A percentile compares a stretch with the other conserved stretches of the same genome.
phyloP scores from a whole-genome alignment of 805 yeast genomes.

The Candida easanensis region DNA sequence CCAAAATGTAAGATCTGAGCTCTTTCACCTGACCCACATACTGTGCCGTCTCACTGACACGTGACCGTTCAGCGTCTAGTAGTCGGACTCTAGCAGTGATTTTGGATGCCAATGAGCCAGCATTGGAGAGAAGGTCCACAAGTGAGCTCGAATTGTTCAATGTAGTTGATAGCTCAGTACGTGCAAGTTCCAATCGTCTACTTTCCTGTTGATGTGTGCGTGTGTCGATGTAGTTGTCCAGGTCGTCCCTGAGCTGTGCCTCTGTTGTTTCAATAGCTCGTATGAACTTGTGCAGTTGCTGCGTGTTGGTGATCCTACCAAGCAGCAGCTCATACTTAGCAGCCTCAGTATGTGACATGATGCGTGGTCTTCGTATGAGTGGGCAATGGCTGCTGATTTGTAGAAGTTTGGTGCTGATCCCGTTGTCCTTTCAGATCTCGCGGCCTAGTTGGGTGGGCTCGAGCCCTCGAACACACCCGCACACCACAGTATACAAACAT shows the following conservation, averaged over 20 bases:
- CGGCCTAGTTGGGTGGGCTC: too few species aligned
- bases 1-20: conserved; percentile 63
- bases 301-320: conserved; percentile 20
- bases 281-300: conserved; percentile 26
- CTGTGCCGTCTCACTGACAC: conserved; percentile 57
- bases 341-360: conserved; percentile 3
- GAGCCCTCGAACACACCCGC: background rate
- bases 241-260: conserved; percentile 21
- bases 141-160: conserved; percentile 55
- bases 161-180: conserved; percentile 64
- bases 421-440: too few species aligned
- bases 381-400: too few species aligned
- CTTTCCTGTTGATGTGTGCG: conserved; percentile 26
- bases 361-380: too few species aligned
- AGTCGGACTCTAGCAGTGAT: conserved; percentile 69
- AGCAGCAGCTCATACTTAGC: conserved; percentile 23
- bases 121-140: conserved; percentile 50
- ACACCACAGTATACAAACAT: background rate
- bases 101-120: conserved; percentile 61
- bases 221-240: conserved; percentile 26
- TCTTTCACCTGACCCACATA: conserved; percentile 65
- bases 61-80: conserved; percentile 65
- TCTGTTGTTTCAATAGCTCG: conserved; percentile 25
- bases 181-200: conserved; percentile 52
- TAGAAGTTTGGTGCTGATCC: too few species aligned